Evolutionary conservation across 331 rosid species (phyloP), one percentile per base, ranked within the genome.

Genomic region (Malus hybrid): DNA sequence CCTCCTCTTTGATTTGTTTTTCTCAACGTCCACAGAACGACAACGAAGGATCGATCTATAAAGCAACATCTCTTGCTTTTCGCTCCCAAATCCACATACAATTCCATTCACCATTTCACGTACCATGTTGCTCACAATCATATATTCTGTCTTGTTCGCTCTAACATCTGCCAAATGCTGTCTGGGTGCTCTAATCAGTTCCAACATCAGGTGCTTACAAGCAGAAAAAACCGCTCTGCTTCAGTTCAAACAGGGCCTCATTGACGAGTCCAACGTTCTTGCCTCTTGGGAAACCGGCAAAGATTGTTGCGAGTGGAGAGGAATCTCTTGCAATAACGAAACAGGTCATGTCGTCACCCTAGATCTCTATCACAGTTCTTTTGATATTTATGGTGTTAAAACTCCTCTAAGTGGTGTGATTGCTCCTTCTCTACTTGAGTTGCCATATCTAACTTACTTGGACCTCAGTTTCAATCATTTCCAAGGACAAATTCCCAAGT

Each of bases 291-390:
- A 68, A 6, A 81, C 62, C 64, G 24, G 55, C 15, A 75, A 30
- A 52, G 86, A 86, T 57, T 88, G 89, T 7, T 86, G 90, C 55
- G 11, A 29, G 11, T 86, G 87, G 84, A 75, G 63, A 63, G 84
- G 84, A 64, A 80, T 80, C 2, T 6, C 55, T 39, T 75, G 80
- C 46, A 77, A 78, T 66, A 78, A 80, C 75, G 46, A 68, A 33
- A 82, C 82, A n/a, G 77, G 77, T 20, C 77, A 44, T 77, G 88
- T 84, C 1, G 72, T 50, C 22, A 2, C 10, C 52, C 75, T 86
- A 7, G 24, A 66, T 67, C 79, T 86, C 5, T 1, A 28, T 26
- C 4, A 32, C 42, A 71, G 61, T 66, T 24, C 22, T 61, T 79
- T 65, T 7, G 50, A 68, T 58, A 5, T 5, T 66, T 50, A 14